A percentile compares a stretch with the other conserved stretches of the same genome.
These are phyloP conservation scores for Aspergillus sp. DNA, from an alignment of 2,329 filamentous ascomycete genomes.

Conservation along the genomic window DNA sequence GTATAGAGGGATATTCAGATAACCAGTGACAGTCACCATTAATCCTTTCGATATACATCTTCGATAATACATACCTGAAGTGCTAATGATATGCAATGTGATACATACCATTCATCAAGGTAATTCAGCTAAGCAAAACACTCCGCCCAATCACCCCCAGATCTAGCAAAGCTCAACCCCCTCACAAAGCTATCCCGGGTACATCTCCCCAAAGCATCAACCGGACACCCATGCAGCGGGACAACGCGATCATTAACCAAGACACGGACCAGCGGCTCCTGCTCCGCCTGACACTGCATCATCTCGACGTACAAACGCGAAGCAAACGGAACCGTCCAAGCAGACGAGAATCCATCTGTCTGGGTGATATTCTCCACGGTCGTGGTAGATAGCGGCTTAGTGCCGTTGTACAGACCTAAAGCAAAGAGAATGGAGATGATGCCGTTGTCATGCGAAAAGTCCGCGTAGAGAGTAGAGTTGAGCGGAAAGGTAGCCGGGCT, in stretches of 20 bases:
- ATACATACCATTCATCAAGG: too few species aligned
- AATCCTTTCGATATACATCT: too few species aligned
- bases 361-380: constrained; percentile 52
- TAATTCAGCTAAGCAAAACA: constrained; percentile 49
- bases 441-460: constrained; percentile 90
- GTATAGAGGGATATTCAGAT: too few species aligned
- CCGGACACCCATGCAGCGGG: constrained; percentile 68
- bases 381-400: constrained; percentile 54
- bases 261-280: constrained; percentile 73
- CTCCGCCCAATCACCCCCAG: constrained; percentile 70
- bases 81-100: too few species aligned
- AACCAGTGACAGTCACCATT: too few species aligned
- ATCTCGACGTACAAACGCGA: constrained; percentile 85
- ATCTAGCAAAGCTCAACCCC: constrained; percentile 71
- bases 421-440: constrained; percentile 77
- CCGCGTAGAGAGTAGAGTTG: constrained; percentile 69
- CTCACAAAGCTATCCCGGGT: constrained; percentile 69
- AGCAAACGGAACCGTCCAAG: constrained; percentile 81
- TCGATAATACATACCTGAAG: too few species aligned
- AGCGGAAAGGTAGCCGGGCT: constrained; percentile 72
- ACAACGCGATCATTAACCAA: constrained; percentile 83
- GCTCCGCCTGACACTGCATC: constrained; percentile 62
- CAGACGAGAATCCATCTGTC: constrained; percentile 69
- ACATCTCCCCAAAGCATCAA: constrained; percentile 71
- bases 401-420: constrained; percentile 74